Conservation (phyloP, 2,329 filamentous ascomycete genomes). For the Pyrenophora tritici-repentis region DNA sequence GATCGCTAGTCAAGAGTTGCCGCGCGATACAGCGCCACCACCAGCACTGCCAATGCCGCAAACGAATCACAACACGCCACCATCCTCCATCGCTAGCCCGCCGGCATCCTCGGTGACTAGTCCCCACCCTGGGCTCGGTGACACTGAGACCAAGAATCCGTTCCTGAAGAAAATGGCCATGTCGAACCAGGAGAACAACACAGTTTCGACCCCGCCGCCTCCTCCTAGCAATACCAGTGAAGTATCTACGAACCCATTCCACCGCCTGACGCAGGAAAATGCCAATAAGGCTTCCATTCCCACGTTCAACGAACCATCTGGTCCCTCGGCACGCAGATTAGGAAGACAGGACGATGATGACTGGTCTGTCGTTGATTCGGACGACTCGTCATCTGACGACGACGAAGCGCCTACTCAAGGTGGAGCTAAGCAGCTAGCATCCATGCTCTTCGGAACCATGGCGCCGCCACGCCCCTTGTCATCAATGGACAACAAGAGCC, state of each 20-base stretch:
- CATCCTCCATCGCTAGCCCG: slow-evolving; percentile 53
- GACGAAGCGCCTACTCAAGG: slow-evolving; percentile 78
- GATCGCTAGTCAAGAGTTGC: slow-evolving; percentile 61
- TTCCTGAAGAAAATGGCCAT: slow-evolving; percentile 90
- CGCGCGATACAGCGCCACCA: slow-evolving; percentile 52
- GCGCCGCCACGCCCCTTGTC: slow-evolving; percentile 87
- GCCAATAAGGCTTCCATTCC: slow-evolving; percentile 53
- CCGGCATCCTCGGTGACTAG: slow-evolving; percentile 57
- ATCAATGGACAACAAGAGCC: slow-evolving; percentile 72
- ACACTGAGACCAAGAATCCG: slow-evolving; percentile 87
- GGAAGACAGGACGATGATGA: slow-evolving; percentile 70
- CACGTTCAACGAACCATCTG: slow-evolving; percentile 52
- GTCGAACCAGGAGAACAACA: slow-evolving; percentile 59
- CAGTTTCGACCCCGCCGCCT: slow-evolving; percentile 48
- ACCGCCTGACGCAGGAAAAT: slow-evolving; percentile 74
- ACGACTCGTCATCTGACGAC: slow-evolving; percentile 70
- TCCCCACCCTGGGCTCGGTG: slow-evolving; percentile 57
- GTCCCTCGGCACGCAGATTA: slow-evolving; percentile 58
- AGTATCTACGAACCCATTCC: slow-evolving; percentile 88
- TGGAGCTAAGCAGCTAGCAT: slow-evolving; percentile 89
- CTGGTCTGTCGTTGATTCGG: slow-evolving; percentile 81
- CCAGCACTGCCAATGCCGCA: slow-evolving; percentile 52
- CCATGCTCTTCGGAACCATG: slow-evolving; percentile 96
- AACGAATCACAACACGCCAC: slow-evolving; percentile 49
- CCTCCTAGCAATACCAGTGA: slow-evolving; percentile 50